Evolutionary conservation across 768 basidiomycete species (phyloP), one percentile per base, ranked within the genome.

Genomic region (Paxillus ammoniavirescens): DNA sequence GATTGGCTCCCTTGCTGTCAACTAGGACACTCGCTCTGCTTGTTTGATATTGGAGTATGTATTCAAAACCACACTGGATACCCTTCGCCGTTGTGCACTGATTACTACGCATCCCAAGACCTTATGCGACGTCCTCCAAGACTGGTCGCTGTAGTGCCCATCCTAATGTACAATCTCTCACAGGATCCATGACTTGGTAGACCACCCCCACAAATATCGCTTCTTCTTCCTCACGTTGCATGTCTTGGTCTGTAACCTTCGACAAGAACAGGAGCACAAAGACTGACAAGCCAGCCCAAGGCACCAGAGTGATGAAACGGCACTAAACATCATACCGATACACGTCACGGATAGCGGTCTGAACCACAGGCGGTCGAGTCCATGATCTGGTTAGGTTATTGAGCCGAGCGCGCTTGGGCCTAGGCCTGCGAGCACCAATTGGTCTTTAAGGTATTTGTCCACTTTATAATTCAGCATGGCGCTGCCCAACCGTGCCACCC

Each of bases 401-500:
- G 3, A 52, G 18, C 64, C 49, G 42, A 73, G 56, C 21, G 60
- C 44, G 0, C 41, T 44, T 1, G 60, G 57, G 35, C 68, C 68
- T 9, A 55, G 30, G n/a, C 60, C 43, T 2, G 70, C 58, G 49
- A 75, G 48, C 28, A 57, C 47, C 42, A 72, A 53, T 36, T 64
- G 57, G 30, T 52, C 36, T 28, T 49, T 53, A 61, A 77, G 56
- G 53, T 61, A 62, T 33, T 49, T 9, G 28, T 56, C 57, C 47
- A 75, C 75, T 56, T 72, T 75, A 35, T 67, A 61, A 61, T 74
- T 72, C 42, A 77, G 62, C 9, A 77, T 71, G 14, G 76, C 71
- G 23, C 70, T 65, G 77, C 31, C 31, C 31, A 10, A 31, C 65
- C 1, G 75, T 76, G 18, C 76, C 76, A 23, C 76, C 76, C 44